Evolutionary conservation across 2,329 filamentous ascomycete genomes (phyloP).

Genomic region (Eutypa lata): DNA sequence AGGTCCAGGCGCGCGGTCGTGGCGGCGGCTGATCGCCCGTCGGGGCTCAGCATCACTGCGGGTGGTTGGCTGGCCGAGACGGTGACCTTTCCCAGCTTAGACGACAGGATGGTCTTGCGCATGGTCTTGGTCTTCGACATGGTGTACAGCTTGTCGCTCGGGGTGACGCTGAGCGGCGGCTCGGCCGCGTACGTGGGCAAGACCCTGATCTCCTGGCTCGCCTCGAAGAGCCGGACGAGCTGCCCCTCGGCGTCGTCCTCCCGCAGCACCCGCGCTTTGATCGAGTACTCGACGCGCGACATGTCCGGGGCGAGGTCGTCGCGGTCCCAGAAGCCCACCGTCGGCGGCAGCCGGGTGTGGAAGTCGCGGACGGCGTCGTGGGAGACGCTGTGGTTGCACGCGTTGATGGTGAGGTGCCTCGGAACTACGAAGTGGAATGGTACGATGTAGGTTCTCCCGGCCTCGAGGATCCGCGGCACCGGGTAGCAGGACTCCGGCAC

Average conservation of each 20-base stretch:
- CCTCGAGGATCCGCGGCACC: slow-evolving; percentile 42
- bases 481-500: slow-evolving; percentile 46
- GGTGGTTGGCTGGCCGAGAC: slow-evolving; percentile 43
- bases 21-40: slow-evolving; percentile 41
- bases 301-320: slow-evolving; percentile 55
- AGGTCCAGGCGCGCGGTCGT: slow-evolving; percentile 44
- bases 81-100: slow-evolving; percentile 48
- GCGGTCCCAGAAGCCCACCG: slow-evolving; percentile 49
- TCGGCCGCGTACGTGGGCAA: slow-evolving; percentile 48
- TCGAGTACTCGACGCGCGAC: slow-evolving; percentile 50
- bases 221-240: slow-evolving; percentile 37
- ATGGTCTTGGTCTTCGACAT: slow-evolving; percentile 50
- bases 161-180: slow-evolving; percentile 47
- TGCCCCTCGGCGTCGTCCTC: slow-evolving; percentile 25
- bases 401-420: slow-evolving; percentile 52
- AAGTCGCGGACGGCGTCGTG: slow-evolving; percentile 45
- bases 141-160: slow-evolving; percentile 46
- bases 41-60: slow-evolving; percentile 47
- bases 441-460: slow-evolving; percentile 45
- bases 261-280: slow-evolving; percentile 44
- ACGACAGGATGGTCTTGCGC: slow-evolving; percentile 50
- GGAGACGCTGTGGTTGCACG: slow-evolving; percentile 49
- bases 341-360: slow-evolving; percentile 52
- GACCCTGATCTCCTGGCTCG: slow-evolving; percentile 46
- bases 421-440: slow-evolving; percentile 61